phyloP scores from a whole-genome alignment of 352 stramenopile genomes.

The Thalassiosira mediterranea region DNA sequence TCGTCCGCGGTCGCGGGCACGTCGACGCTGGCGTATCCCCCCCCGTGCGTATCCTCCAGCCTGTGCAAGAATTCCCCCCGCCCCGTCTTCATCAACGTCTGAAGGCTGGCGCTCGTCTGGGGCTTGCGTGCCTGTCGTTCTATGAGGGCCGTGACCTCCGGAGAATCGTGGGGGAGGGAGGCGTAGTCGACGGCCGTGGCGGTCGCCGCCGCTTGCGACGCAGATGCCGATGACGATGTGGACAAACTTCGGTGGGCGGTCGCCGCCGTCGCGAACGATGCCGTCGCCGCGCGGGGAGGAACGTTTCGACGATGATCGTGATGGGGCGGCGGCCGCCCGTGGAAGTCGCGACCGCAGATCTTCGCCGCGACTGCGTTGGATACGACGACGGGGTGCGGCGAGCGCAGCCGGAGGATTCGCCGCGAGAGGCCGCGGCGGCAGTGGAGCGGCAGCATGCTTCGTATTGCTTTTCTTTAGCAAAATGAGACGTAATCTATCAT shows the following conservation, averaged over 20 bases:
- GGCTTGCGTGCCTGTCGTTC: conserved; percentile 59
- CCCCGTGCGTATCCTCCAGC: conserved; percentile 45
- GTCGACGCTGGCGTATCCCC: conserved; percentile 14
- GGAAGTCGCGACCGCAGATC: too few species aligned
- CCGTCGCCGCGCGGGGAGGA: too few species aligned
- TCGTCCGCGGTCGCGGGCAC: conserved; percentile 7
- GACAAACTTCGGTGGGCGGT: not conserved
- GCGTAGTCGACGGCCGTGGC: conserved; percentile 5
- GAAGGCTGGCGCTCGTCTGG: conserved; percentile 74
- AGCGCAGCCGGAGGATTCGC: too few species aligned
- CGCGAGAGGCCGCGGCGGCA: too few species aligned
- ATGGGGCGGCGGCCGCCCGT: too few species aligned
- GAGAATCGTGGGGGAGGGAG: conserved; percentile 29
- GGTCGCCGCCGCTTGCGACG: not conserved
- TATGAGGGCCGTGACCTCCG: conserved; percentile 36
- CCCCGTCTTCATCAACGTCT: conserved; percentile 82
- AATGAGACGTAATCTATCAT: too few species aligned
- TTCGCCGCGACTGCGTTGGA: too few species aligned
- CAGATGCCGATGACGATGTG: not conserved
- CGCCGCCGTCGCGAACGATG: not conserved
- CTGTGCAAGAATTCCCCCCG: conserved; percentile 75
- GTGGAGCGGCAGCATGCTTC: too few species aligned
- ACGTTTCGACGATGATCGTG: conserved; percentile 1
- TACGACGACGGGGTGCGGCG: too few species aligned
- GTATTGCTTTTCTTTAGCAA: too few species aligned